These are phyloP conservation scores for Calonectria multiphialidica DNA, from an alignment of 2,329 filamentous ascomycete genomes.

Conservation along the genomic window DNA sequence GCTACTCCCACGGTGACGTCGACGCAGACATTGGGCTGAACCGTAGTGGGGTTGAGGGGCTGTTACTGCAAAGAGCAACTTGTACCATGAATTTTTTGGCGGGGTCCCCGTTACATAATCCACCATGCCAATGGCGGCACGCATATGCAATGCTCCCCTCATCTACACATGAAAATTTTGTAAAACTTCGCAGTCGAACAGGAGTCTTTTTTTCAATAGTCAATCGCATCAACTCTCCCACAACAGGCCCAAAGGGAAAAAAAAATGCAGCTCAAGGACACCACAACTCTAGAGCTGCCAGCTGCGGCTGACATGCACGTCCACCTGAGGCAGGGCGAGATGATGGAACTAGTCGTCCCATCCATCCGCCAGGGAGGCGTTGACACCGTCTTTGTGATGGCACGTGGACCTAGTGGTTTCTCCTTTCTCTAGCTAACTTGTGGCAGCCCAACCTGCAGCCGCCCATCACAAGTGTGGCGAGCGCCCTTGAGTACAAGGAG, in stretches of 20 bases:
- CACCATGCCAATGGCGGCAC: not conserved
- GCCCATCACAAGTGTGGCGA: conserved; percentile 31
- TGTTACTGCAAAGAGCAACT: not conserved
- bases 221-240: not conserved
- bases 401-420: conserved; percentile 28
- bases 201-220: not conserved
- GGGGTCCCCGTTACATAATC: not conserved
- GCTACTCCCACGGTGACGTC: not conserved
- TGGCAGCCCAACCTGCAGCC: conserved; percentile 29
- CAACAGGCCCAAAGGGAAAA: not conserved
- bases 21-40: not conserved
- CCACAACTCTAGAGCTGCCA: conserved; percentile 61
- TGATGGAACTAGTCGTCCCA: conserved; percentile 69
- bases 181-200: not conserved
- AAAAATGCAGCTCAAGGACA: conserved; percentile 19
- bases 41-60: conserved; percentile 3
- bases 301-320: conserved; percentile 78
- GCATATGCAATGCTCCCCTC: not conserved
- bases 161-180: not conserved
- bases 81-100: not conserved
- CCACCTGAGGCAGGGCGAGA: conserved; percentile 76
- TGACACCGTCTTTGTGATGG: conserved; percentile 69
- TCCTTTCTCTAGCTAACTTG: conserved; percentile 17
- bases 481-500: conserved; percentile 75
- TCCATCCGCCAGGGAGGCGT: conserved; percentile 71